Percentiles rank a stretch among this genome's conserved stretches.
Evolutionary conservation across 2,329 filamentous ascomycete species (phyloP).

Genomic region (Lachnellula arida): DNA sequence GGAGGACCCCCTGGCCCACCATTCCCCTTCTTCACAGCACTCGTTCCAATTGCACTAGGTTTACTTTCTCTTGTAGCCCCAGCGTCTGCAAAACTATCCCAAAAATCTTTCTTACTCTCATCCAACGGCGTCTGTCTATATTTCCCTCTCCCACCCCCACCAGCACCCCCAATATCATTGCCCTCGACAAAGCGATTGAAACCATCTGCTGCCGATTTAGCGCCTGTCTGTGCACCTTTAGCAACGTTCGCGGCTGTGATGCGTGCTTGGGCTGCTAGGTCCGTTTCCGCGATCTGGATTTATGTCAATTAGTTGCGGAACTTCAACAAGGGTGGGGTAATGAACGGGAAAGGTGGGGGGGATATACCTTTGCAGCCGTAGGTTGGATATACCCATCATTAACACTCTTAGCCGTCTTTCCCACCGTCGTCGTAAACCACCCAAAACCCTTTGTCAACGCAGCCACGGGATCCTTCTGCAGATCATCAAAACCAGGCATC

Average conservation of each 20-base stretch:
- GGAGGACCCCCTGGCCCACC: conserved; percentile 25
- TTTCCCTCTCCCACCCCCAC: not conserved
- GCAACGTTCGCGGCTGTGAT: conserved; percentile 61
- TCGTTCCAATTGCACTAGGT: conserved; percentile 27
- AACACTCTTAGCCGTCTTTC: conserved; percentile 84
- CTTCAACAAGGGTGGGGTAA: not conserved
- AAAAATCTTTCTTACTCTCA: conserved; percentile 75
- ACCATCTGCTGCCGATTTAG: conserved; percentile 69
- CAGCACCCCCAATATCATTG: conserved; percentile 33
- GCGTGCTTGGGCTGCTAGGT: conserved; percentile 65
- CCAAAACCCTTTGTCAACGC: conserved; percentile 90
- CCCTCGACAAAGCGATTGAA: conserved; percentile 89
- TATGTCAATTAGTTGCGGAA: conserved; percentile 23
- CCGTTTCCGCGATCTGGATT: conserved; percentile 68
- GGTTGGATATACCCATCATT: conserved; percentile 92
- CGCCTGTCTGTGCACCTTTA: conserved; percentile 62
- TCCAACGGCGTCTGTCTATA: conserved; percentile 42
- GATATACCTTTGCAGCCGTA: conserved; percentile 74
- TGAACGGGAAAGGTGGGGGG: conserved; percentile 6
- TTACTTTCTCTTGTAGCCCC: conserved; percentile 12
- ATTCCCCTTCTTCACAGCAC: conserved; percentile 27
- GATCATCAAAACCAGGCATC: conserved; percentile 73
- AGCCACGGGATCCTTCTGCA: conserved; percentile 85
- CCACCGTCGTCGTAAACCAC: conserved; percentile 85
- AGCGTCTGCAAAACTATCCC: conserved; percentile 77